Conservation (phyloP, 169 alveolate genomes). For the Plasmodium yoelii region DNA sequence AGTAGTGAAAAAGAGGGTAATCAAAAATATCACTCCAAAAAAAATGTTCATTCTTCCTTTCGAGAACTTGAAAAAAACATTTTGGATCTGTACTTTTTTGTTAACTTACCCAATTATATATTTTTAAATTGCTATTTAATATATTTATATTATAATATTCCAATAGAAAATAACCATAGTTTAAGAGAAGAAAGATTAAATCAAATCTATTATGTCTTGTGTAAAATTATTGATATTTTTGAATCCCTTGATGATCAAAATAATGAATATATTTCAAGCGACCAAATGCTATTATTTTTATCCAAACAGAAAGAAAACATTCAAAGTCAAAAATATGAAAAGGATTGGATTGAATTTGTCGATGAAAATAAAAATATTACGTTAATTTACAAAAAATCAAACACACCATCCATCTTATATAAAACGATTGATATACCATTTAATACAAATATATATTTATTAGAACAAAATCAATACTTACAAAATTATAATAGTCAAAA, state of each 20-base stretch:
- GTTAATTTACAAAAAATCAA: constrained; percentile 12
- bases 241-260: neutral
- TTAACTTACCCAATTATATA: constrained; percentile 47
- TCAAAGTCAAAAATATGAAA: neutral
- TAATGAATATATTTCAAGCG: neutral
- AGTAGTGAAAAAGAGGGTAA: neutral
- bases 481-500: constrained; percentile 30
- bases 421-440: constrained; percentile 12
- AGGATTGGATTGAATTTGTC: constrained; percentile 5
- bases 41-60: neutral
- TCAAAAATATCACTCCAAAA: neutral
- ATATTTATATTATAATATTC: constrained; percentile 21
- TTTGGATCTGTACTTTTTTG: constrained; percentile 29
- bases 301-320: neutral
- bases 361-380: constrained; percentile 14
- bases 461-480: constrained; percentile 14
- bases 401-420: constrained; percentile 4
- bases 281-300: neutral
- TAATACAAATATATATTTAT: constrained; percentile 37
- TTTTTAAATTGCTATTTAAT: constrained; percentile 35
- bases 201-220: neutral
- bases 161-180: neutral
- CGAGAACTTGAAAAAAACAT: constrained; percentile 15
- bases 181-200: constrained; percentile 3
- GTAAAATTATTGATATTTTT: constrained; percentile 14